Base-by-base conservation (phyloP, 208 protist species). In the Trypanosoma melophagium region DNA sequence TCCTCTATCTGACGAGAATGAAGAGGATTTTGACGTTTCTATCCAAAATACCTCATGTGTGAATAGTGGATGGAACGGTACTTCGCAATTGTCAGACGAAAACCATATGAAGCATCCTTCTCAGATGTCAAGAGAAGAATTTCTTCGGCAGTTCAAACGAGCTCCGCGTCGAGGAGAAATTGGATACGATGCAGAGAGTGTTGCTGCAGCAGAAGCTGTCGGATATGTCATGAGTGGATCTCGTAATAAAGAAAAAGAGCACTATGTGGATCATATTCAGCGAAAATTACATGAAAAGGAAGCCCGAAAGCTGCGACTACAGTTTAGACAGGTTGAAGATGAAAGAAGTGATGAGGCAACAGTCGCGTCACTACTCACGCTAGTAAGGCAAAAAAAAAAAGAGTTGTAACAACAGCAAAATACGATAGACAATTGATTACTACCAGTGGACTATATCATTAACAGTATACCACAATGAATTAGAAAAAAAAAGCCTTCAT, bases 191-290 rank as follows among this genome's bases (percentile, higher is more conserved):
- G 86, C 90, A 7, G 87, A 93, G 38, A 79, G 84, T 58, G 92
- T 96, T 50, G 79, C 84, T 42, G 76, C 72, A 17, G 90, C 90
- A 10, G 83, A 96, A 71, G 67, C 84, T 69, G 79, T 96, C 50
- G 90, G 90, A 56, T 96, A 96, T 77, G 90, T 96, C 60, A 96
- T 96, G 90, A 93, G 86, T 31, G 90, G 90, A 54, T 94, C 90
- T n/a, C 86, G 86, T 65, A 93, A 87, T 67, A 87, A 81, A 19
- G 87, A 79, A 25, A 79, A 86, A 24, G 81, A 90, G 63, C 81
- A 91, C 70, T 96, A 94, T 77, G 77, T 96, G 21, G 84, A 94
- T 64, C 77, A 82, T 63, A 83, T 94, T 28, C 90, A 96, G 74
- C 84, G 86, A 19, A 89, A 96, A 60, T 76, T 96, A n/a, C 90